Conservation (phyloP, 441 rosid species). For the Pelargonium cotyledonis region DNA sequence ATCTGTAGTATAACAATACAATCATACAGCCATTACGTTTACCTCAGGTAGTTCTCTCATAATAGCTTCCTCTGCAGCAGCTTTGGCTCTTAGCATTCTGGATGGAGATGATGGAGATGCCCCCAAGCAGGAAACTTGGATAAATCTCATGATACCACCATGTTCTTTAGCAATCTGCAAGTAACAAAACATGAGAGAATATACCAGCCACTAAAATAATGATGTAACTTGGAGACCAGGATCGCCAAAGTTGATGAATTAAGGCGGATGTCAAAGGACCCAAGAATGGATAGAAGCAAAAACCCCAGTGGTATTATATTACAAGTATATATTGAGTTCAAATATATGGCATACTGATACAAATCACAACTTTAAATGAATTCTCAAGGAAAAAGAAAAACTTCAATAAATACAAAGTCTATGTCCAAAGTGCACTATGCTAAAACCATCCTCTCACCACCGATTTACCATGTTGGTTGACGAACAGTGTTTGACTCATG, state of each 20-base stretch:
- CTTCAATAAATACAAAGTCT: too few species aligned
- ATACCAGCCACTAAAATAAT: neutral
- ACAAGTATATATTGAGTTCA: neutral
- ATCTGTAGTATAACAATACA: too few species aligned
- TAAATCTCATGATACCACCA: constrained; percentile 93
- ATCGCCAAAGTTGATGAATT: too few species aligned
- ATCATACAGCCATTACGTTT: constrained; percentile 3
- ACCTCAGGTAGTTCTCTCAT: constrained; percentile 84
- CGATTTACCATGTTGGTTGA: too few species aligned
- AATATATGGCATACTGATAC: neutral
- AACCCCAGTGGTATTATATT: too few species aligned
- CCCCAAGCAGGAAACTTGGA: constrained; percentile 95
- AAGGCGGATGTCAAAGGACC: too few species aligned
- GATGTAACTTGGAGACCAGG: neutral
- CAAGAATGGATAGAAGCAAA: too few species aligned
- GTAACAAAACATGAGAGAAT: constrained; percentile 11
- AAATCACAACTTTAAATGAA: neutral
- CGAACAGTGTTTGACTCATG: too few species aligned
- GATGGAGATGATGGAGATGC: constrained; percentile 80
- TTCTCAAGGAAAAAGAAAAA: too few species aligned
- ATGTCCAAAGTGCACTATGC: too few species aligned
- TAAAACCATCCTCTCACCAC: too few species aligned
- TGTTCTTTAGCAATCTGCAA: constrained; percentile 89
- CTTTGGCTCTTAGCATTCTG: constrained; percentile 68
- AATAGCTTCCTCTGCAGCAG: constrained; percentile 90